Conservation (phyloP, 2,329 filamentous ascomycete species). For the Fusarium sp. region DNA sequence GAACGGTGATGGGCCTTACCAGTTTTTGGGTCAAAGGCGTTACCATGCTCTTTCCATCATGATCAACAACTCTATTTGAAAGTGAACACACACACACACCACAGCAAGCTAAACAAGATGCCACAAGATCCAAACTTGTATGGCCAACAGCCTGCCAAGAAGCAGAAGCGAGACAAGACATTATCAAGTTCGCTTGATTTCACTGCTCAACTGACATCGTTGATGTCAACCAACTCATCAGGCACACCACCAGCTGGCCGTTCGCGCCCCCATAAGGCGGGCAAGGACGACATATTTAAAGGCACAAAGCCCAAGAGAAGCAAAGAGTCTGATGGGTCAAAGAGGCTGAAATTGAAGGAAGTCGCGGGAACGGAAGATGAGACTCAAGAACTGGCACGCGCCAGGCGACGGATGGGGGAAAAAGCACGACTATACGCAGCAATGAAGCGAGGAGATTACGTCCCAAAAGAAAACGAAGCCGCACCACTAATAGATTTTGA, state of each 20-base stretch:
- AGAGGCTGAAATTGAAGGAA: conserved; percentile 65
- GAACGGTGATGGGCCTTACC: conserved; percentile 4
- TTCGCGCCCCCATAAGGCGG: conserved; percentile 61
- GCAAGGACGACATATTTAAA: conserved; percentile 63
- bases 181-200: conserved; percentile 85
- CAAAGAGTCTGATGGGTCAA: conserved; percentile 54
- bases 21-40: background rate
- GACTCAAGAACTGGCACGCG: conserved; percentile 76
- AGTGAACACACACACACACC: background rate
- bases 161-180: conserved; percentile 75
- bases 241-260: conserved; percentile 58
- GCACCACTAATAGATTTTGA: conserved; percentile 92
- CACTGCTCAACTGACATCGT: conserved; percentile 85
- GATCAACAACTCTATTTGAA: conserved; percentile 1
- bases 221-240: conserved; percentile 72
- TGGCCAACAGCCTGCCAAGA: conserved; percentile 78
- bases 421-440: conserved; percentile 90
- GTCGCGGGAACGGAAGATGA: conserved; percentile 70
- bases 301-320: conserved; percentile 47
- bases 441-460: conserved; percentile 89
- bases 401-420: conserved; percentile 86
- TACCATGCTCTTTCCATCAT: conserved; percentile 6
- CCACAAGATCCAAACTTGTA: conserved; percentile 80
- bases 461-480: conserved; percentile 73
- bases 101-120: conserved; percentile 56